Evolutionary conservation across 306 rosid genomes (phyloP).

Genomic region (Hippophae gyantsensis): DNA sequence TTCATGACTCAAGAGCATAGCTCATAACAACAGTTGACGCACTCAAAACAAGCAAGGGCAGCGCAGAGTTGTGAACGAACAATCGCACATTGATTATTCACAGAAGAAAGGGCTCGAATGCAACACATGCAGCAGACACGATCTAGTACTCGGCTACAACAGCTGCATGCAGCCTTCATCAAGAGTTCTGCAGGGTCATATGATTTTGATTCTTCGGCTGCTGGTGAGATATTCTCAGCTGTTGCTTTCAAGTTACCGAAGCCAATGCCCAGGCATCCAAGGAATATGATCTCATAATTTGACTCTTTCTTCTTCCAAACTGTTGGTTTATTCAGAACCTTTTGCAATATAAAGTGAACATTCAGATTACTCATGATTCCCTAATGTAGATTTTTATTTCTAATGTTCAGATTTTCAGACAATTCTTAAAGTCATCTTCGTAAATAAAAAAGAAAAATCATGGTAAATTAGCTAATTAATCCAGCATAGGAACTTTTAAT

Average conservation of each 20-base stretch:
- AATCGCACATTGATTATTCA: slow-evolving; percentile 54
- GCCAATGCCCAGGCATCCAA: slow-evolving; percentile 53
- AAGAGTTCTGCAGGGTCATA: slow-evolving; percentile 34
- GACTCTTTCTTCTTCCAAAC: slow-evolving; percentile 19
- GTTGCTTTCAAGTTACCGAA: slow-evolving; percentile 76
- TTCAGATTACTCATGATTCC: too few relatives aligned
- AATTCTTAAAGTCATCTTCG: too few relatives aligned
- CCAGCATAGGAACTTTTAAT: too few relatives aligned
- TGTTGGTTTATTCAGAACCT: slow-evolving; percentile 41
- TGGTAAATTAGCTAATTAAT: too few relatives aligned
- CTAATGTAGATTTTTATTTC: too few relatives aligned
- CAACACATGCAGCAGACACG: slow-evolving; percentile 68
- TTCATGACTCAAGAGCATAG: slow-evolving; percentile 33
- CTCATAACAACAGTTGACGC: slow-evolving; percentile 70
- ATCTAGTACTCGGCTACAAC: slow-evolving; percentile 33
- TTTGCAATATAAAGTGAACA: slow-evolving; percentile 10
- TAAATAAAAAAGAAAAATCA: too few relatives aligned
- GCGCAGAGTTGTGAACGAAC: slow-evolving; percentile 60
- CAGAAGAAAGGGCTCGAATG: slow-evolving; percentile 36
- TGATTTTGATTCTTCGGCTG: slow-evolving; percentile 50
- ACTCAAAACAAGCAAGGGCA: slow-evolving; percentile 72
- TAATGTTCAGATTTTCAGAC: too few relatives aligned
- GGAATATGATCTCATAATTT: slow-evolving; percentile 26
- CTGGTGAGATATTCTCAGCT: slow-evolving; percentile 36
- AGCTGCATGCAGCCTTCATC: slow-evolving; percentile 54